Evolutionary conservation across 169 alveolate genomes (phyloP), one percentile per base, ranked within the genome.

Genomic region (Neospora caninum): DNA sequence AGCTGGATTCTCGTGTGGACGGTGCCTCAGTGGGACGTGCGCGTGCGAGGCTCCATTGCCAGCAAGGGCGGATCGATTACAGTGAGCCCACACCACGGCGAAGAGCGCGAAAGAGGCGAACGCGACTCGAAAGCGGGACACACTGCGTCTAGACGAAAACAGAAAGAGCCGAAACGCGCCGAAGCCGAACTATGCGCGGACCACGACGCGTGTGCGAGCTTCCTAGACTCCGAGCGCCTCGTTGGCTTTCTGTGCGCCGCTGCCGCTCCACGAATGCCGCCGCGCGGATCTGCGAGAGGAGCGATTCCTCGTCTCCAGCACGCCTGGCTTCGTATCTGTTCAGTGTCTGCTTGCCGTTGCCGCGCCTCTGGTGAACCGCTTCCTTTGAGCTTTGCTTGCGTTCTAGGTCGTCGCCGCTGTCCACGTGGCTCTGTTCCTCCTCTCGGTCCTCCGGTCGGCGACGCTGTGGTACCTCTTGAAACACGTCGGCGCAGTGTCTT

Each of bases 1-100:
- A 45, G 93, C 36, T 96, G 97, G 97, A 93, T 95, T 10, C 39
- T 78, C 89, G 84, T 95, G 45, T 96, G 97, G 97, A 96, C 97
- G 9, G 36, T 96, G 27, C 97, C 97, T 0, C 93, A 95, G 70
- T 96, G 96, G 94, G 95, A 95, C 69, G 92, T 88, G 84, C 94
- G 93, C 78, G 93, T 96, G 67, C 22, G 54, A 69, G 82, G 80
- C 39, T 89, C 91, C 70, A 91, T 95, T 42, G 91, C 54, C 53
- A 89, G 86, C 45, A 88, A 73, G 41, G 91, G 95, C n/a, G 97
- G 96, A n/a, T 91, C 94, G 53, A 39, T 91, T 43, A 34, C 54
- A 73, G 94, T 92, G 36, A 20, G 91, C 31, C 7, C 7, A 13
- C 73, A 64, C 73, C 7, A 1, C 7, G 16, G 73, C 73, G 31